Conservation (phyloP, 805 yeast genomes). For the Barnettozyma populi region DNA sequence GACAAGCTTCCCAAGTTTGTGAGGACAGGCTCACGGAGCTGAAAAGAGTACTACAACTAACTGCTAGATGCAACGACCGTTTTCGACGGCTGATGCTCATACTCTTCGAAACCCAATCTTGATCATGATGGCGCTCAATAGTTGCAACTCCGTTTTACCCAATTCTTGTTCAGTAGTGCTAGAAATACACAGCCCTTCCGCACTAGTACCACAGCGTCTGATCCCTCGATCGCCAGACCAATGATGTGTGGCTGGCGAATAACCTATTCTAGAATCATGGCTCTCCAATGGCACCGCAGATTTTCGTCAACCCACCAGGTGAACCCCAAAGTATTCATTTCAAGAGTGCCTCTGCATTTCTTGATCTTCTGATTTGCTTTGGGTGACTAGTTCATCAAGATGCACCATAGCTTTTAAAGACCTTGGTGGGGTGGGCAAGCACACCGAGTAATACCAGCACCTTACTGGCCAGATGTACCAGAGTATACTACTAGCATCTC, state of each 20-base stretch:
- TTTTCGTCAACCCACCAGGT: not conserved
- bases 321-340: not conserved
- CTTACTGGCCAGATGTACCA: too few species aligned
- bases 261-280: not conserved
- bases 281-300: not conserved
- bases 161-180: not conserved
- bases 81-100: not conserved
- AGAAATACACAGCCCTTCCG: not conserved
- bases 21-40: slow-evolving; percentile 12
- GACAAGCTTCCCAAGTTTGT: slow-evolving; percentile 61
- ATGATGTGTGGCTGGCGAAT: not conserved
- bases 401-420: too few species aligned
- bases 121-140: not conserved
- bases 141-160: not conserved
- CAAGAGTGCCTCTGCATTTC: too few species aligned
- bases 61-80: not conserved
- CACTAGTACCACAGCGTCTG: too few species aligned
- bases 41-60: too few species aligned
- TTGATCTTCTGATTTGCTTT: slow-evolving; percentile 1
- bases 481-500: too few species aligned
- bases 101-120: not conserved
- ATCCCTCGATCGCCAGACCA: too few species aligned
- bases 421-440: too few species aligned
- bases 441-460: too few species aligned
- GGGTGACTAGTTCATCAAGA: too few species aligned